Conservation (phyloP, 306 rosid species). For the Cucumis sativus region Cucumber_9930_V3 NC_026657.2:37307001-37307500, state of each 20-base stretch:
- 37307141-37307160: background rate
- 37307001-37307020: conserved; percentile 9
- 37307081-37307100: background rate
- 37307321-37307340: too few species aligned
- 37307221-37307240: background rate
- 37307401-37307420: too few species aligned
- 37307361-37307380: too few species aligned
- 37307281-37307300: background rate
- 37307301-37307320: background rate
- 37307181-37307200: background rate
- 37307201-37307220: background rate
- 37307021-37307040: conserved; percentile 4
- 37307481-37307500: too few species aligned
- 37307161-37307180: background rate
- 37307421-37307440: too few species aligned
- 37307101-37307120: background rate
- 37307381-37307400: too few species aligned
- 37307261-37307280: background rate
- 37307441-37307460: too few species aligned
- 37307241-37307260: background rate
- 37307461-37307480: too few species aligned
- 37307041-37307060: background rate
- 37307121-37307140: background rate
- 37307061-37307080: background rate
- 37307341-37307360: too few species aligned